Percentiles rank a stretch among this genome's conserved stretches.
Conservation (phyloP, 208 protist species). For the Strigomonas galati region DNA sequence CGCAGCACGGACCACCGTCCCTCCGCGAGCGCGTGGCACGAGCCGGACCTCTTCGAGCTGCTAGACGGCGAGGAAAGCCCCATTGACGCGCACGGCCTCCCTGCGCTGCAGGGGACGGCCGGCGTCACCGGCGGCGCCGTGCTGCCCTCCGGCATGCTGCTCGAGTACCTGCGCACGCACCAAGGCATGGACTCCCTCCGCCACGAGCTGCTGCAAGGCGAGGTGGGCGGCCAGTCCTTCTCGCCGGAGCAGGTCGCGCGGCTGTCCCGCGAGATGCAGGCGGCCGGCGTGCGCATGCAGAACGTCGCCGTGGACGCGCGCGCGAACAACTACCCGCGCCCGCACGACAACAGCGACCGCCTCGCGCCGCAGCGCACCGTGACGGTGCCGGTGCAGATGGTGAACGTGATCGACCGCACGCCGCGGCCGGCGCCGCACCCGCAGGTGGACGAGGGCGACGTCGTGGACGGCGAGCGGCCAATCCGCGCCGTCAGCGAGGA, state of each 20-base stretch:
- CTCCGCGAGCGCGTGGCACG: slow-evolving; percentile 50
- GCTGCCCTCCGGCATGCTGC: slow-evolving; percentile 73
- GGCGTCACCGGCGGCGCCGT: slow-evolving; percentile 19
- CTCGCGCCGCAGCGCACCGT: slow-evolving; percentile 39
- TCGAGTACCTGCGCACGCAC: slow-evolving; percentile 81
- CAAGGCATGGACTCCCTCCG: slow-evolving; percentile 72
- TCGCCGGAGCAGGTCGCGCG: slow-evolving; percentile 29
- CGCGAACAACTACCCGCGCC: slow-evolving; percentile 82
- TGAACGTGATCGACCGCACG: slow-evolving; percentile 15
- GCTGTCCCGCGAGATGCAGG: slow-evolving; percentile 13
- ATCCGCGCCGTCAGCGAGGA: slow-evolving; percentile 46
- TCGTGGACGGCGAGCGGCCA: slow-evolving; percentile 47
- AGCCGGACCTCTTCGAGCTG: slow-evolving; percentile 48
- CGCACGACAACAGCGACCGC: slow-evolving; percentile 42
- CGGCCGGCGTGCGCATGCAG: slow-evolving; percentile 10
- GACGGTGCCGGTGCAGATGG: slow-evolving; percentile 51
- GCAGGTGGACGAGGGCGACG: slow-evolving; percentile 3
- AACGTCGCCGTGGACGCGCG: slow-evolving; percentile 51
- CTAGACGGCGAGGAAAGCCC: slow-evolving; percentile 48
- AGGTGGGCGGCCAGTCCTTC: slow-evolving; percentile 31
- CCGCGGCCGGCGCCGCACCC: neutral
- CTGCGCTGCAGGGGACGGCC: slow-evolving; percentile 49
- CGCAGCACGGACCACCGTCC: slow-evolving; percentile 9
- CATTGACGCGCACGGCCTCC: slow-evolving; percentile 54
- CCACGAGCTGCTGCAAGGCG: slow-evolving; percentile 73